Conservation (phyloP, 345 rosid species). For the Salix arbutifolia region DNA sequence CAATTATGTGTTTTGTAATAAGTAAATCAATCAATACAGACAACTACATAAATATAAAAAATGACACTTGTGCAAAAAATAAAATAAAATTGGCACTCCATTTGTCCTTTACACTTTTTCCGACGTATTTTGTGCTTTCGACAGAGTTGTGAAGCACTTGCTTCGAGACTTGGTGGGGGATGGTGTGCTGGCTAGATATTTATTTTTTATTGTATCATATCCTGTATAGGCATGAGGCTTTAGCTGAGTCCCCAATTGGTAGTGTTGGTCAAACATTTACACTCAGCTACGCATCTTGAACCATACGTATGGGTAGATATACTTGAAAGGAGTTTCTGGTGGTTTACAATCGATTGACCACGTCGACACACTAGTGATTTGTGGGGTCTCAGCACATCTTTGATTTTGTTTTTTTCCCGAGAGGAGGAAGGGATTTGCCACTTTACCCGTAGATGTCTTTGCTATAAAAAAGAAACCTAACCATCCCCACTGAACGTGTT, state of each 20-base stretch:
- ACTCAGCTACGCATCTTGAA: neutral
- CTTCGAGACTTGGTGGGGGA: conserved; percentile 1
- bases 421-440: neutral
- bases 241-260: neutral
- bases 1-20: too few species aligned
- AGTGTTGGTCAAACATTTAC: conserved; percentile 12
- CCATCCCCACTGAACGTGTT: conserved; percentile 8
- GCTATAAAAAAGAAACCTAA: conserved; percentile 17
- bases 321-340: neutral
- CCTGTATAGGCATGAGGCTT: neutral
- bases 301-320: conserved; percentile 1
- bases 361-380: neutral
- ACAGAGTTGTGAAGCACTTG: conserved; percentile 18
- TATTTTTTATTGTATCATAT: neutral
- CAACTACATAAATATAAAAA: too few species aligned
- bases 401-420: neutral
- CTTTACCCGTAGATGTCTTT: neutral
- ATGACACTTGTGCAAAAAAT: too few species aligned
- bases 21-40: too few species aligned
- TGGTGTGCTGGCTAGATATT: conserved; percentile 16
- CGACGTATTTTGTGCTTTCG: neutral
- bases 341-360: neutral
- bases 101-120: neutral
- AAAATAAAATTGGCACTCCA: neutral
- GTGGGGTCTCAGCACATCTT: conserved; percentile 12